Conservation (phyloP, 2,329 filamentous ascomycete genomes). For the Aspergillus hiratsukae region DNA sequence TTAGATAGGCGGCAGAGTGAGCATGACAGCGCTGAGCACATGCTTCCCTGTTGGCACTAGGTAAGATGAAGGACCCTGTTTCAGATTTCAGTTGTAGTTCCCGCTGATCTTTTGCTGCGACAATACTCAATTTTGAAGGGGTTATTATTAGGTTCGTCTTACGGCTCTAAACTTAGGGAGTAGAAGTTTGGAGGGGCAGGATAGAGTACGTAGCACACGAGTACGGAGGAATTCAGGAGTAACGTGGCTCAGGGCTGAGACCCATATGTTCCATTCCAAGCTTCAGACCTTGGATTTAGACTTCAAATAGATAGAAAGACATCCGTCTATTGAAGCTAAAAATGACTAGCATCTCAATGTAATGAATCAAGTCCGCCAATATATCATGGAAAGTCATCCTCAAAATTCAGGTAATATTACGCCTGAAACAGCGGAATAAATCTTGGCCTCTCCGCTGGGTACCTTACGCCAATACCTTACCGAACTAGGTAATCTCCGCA, state of each 20-base stretch:
- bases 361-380: neutral
- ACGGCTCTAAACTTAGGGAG: neutral
- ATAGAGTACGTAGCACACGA: too few relatives aligned
- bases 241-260: neutral
- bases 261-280: neutral
- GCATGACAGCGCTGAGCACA: neutral
- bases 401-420: neutral
- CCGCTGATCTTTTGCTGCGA: neutral
- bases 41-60: neutral
- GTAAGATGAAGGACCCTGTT: slow-evolving; percentile 13
- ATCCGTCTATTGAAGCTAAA: neutral
- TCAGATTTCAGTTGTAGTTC: slow-evolving; percentile 5
- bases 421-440: too few relatives aligned
- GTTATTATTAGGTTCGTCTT: neutral
- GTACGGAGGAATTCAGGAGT: neutral
- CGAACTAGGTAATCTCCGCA: neutral
- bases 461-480: neutral
- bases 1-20: neutral
- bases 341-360: neutral
- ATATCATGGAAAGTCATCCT: neutral
- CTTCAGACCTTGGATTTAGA: neutral
- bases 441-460: too few relatives aligned
- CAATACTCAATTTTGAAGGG: neutral
- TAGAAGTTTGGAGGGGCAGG: neutral
- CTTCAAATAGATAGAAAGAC: neutral